Base-by-base conservation (phyloP, 495 filamentous ascomycete species). In the Hypoxylon trugodes region DNA sequence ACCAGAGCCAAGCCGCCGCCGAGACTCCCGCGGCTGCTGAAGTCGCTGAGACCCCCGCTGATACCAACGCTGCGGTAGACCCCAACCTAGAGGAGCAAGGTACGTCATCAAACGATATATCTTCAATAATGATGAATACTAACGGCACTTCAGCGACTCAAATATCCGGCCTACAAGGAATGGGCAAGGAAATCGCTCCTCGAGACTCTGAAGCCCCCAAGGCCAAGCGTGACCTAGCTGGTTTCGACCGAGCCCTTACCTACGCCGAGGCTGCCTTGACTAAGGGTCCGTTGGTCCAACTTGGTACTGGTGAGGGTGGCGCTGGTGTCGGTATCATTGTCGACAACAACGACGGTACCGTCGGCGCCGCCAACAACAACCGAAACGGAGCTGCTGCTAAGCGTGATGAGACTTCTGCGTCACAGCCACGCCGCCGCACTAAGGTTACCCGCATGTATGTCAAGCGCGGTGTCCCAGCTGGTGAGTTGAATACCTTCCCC, bases 391-490 rank as follows among this genome's bases (percentile, higher is more conserved):
- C 25, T 0, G 59, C 55, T 1, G 59, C 51, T 21, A 76, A 75
- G 70, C 71, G 72, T 18, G 68, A 73, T 37, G 71, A 74, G n/a
- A 47, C 57, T n/a, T 59, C 63, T 21, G 50, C 75, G 26, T n/a
- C n/a, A n/a, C 72, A 73, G 6, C 57, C 59, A 8, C 57, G 62
- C 37, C 72, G 72, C 12, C 74, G 74, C 8, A 74, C 78, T 15
- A 79, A 76, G 61, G 79, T 82, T 25, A 82, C 80, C 9, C 80
- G 77, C 42, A 81, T 82, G 79, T 81, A 76, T 42, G 74, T 82
- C 47, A 69, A 76, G 61, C 71, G 78, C 9, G 80, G 80, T 19
- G 70, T 77, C 26, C 77, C 78, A 18, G 73, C 72, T 32, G 67
- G 77, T 81, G 62, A 75, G 78, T 75, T 43, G 43, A 48, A 43